These are phyloP conservation scores for Aspergillus sojae DNA, from an alignment of 2,329 filamentous ascomycete species.

Conservation along the genomic window DNA sequence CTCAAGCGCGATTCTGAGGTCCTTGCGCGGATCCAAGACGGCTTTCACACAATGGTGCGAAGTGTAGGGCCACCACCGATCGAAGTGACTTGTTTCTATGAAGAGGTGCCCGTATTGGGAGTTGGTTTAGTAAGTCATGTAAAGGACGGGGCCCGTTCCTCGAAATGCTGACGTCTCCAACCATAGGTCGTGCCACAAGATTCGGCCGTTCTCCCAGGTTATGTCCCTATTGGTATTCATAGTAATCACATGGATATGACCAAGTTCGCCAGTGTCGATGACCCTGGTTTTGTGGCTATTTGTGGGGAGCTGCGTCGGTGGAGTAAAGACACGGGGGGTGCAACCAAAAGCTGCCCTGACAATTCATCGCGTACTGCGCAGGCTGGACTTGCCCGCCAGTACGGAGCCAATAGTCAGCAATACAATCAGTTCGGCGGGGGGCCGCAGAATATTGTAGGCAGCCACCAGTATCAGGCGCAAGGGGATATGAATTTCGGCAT, in stretches of 20 bases:
- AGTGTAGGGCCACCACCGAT: neutral
- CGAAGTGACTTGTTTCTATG: neutral
- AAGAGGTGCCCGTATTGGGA: neutral
- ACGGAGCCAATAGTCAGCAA: neutral
- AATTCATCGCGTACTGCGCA: neutral
- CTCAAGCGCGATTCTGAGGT: conserved; percentile 7
- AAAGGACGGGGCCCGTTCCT: neutral
- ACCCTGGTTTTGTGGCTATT: neutral
- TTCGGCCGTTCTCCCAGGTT: neutral
- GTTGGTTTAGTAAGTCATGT: neutral
- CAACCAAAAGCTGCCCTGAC: neutral
- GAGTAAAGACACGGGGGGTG: neutral
- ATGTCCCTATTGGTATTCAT: neutral
- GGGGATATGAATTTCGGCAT: neutral
- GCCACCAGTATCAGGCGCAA: neutral
- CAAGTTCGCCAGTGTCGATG: neutral
- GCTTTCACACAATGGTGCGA: neutral
- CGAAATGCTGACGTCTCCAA: neutral
- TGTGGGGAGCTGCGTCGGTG: neutral
- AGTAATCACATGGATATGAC: neutral
- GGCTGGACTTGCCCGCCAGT: neutral
- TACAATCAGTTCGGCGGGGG: neutral
- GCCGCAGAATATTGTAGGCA: neutral
- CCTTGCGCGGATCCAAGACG: neutral
- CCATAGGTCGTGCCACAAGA: neutral